Base-by-base conservation (phyloP, 2,329 filamentous ascomycete genomes). In the Rhynchosporium agropyri region DNA sequence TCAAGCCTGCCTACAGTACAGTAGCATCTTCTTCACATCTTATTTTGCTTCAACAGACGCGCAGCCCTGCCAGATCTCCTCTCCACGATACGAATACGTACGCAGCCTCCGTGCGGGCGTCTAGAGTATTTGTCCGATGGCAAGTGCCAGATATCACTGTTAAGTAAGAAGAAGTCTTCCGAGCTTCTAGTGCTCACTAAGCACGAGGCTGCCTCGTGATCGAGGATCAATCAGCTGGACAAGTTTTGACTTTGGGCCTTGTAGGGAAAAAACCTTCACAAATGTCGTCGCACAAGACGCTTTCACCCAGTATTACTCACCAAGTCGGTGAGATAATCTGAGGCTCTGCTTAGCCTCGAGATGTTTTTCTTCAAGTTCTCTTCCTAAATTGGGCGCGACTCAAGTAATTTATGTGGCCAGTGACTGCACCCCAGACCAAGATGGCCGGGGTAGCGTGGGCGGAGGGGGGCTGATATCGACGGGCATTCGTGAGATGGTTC, bases 391-490 rank as follows among this genome's bases (percentile, higher is more conserved):
- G 42, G n/a, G 49, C 20, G n/a, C 8, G 51, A 13, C 36, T 5
- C 12, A 6, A 15, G 51, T 42, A 9, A 28, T 42, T 33, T 8
- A 20, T 26, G 6, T 49, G 49, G 56, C 36, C 58, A 62, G 61
- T 63, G 53, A 48, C 20, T 20, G 20, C 58, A 60, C 57, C 55
- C 59, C 40, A 54, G 61, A 31, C 54, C 43, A 29, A 58, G 49
- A 12, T 53, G 26, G 64, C 61, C 29, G 64, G 61, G 64, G 63
- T 63, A 64, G 54, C n/a, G 58, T 54, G 20, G n/a, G 53, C 59
- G 26, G 13, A 48, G 63, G 59, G 55, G 61, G 64, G 54, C 48
- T 48, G 64, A 5, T 31, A 31, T 40, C 1, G 20, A 51, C n/a
- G 31, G 40, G 58, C 28, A 61, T 63, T 62, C 40, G 64, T 40